Percentiles rank a stretch among this genome's conserved stretches.
Conservation (phyloP, 2,329 filamentous ascomycete species). For the Pestalotiopsis sp. region DNA sequence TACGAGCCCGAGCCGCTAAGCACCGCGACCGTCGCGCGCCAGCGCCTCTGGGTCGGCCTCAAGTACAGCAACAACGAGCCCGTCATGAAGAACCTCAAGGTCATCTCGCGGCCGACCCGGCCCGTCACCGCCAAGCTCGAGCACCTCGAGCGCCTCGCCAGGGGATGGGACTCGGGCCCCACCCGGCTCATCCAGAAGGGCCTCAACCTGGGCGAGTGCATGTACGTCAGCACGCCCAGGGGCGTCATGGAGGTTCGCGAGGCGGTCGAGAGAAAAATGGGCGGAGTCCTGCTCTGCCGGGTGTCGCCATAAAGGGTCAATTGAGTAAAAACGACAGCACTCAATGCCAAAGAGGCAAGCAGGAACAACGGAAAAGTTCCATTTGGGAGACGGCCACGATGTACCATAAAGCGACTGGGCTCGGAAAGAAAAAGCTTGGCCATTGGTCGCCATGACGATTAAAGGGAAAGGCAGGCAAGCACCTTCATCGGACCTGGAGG, state of each 20-base stretch:
- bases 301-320: constrained; percentile 38
- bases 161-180: constrained; percentile 61
- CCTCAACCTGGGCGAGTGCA: constrained; percentile 75
- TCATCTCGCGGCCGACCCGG: constrained; percentile 75
- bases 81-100: constrained; percentile 66
- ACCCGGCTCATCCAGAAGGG: constrained; percentile 69
- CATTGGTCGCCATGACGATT: background rate
- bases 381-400: background rate
- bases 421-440: background rate
- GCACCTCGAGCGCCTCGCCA: constrained; percentile 64
- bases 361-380: background rate
- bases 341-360: background rate
- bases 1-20: constrained; percentile 60
- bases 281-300: constrained; percentile 78
- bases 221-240: constrained; percentile 76
- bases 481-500: background rate
- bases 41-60: constrained; percentile 83
- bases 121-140: constrained; percentile 64
- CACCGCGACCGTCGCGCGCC: constrained; percentile 67
- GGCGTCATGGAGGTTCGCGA: constrained; percentile 82
- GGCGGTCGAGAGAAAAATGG: constrained; percentile 76
- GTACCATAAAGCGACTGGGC: background rate
- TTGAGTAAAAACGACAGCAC: background rate
- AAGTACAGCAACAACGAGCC: constrained; percentile 88
- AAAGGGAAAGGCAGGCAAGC: background rate